Conservation (phyloP, 371 early-diverging fungal genomes). For the Mortierella sp. region DNA sequence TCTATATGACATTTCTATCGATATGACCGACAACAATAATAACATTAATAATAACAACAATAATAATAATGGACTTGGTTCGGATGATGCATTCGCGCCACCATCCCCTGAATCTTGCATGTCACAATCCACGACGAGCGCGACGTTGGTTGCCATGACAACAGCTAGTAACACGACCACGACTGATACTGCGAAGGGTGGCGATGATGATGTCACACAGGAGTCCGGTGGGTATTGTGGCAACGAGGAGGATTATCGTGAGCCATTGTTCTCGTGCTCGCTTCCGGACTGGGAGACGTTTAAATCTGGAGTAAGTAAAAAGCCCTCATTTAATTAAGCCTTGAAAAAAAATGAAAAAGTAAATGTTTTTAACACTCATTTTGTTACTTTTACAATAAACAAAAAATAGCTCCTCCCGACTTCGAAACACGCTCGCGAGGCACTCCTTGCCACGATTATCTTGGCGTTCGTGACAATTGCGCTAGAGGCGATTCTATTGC, state of each 20-base stretch:
- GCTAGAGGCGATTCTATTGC: constrained; percentile 30
- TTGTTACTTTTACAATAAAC: neutral
- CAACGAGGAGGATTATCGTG: neutral
- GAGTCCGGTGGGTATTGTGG: neutral
- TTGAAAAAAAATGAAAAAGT: neutral
- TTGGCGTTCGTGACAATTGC: constrained; percentile 31
- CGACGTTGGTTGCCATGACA: neutral
- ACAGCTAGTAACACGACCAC: neutral
- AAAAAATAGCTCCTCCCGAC: constrained; percentile 30
- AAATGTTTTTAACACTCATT: neutral
- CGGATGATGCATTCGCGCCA: neutral
- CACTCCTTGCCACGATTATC: constrained; percentile 23
- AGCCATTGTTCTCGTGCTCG: constrained; percentile 1
- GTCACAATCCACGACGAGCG: neutral
- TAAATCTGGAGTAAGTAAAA: constrained; percentile 27
- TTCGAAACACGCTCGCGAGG: constrained; percentile 35
- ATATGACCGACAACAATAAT: neutral
- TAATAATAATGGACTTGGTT: neutral
- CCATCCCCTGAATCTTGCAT: neutral
- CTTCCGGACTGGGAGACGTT: constrained; percentile 31
- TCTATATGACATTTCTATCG: neutral
- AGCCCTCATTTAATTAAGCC: neutral
- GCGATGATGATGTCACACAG: neutral
- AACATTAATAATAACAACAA: neutral
- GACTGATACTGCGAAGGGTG: neutral